Conservation (phyloP, 495 filamentous ascomycete genomes). For the Xylaria intraflava region DNA sequence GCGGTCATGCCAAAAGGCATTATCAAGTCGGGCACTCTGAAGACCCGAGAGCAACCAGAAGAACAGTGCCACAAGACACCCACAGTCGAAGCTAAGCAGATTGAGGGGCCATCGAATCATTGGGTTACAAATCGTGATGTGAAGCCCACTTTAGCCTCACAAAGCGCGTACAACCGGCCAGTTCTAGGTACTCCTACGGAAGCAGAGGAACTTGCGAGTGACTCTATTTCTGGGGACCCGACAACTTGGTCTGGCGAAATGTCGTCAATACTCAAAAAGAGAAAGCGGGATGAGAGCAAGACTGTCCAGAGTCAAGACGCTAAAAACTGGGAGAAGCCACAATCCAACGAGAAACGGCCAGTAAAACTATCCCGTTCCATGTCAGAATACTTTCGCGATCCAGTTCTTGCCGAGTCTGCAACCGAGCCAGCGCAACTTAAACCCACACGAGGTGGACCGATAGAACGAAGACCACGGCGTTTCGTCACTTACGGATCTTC, state of each 20-base stretch:
- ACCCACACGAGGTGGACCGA: background rate
- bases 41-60: conserved; percentile 5
- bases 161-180: conserved; percentile 25
- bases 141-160: conserved; percentile 12
- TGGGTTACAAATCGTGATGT: conserved; percentile 15
- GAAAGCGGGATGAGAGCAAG: conserved; percentile 4
- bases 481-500: conserved; percentile 1
- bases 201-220: background rate
- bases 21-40: conserved; percentile 29
- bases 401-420: background rate
- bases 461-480: conserved; percentile 1
- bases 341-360: background rate
- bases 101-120: background rate
- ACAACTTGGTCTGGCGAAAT: background rate
- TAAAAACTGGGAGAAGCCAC: background rate
- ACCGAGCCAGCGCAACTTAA: background rate
- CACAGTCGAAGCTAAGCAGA: background rate
- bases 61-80: background rate
- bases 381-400: conserved; percentile 7
- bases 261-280: background rate
- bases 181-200: conserved; percentile 15
- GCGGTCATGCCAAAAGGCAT: conserved; percentile 28
- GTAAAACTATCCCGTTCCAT: conserved; percentile 15
- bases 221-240: background rate
- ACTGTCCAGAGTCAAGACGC: background rate